A percentile compares a stretch with the other conserved stretches of the same genome.
Evolutionary conservation across 1,284 basidiomycete species (phyloP).

Genomic region (Cystobasidium sp.): DNA sequence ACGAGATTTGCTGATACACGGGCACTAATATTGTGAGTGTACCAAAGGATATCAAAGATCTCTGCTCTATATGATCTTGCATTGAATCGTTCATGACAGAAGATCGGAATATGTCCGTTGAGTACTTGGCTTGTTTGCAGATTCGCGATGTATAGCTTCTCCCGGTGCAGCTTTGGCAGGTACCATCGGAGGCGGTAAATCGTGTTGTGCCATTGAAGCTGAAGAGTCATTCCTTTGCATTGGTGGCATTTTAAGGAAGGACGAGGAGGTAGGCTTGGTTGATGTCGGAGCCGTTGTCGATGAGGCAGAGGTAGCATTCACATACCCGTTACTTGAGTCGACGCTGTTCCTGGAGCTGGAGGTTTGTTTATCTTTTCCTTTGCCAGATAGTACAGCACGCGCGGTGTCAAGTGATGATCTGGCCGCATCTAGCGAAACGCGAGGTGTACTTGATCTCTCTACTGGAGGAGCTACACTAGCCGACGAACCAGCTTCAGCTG

Average conservation of each 20-base stretch:
- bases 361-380: background rate
- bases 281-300: background rate
- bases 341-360: background rate
- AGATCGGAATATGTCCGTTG: constrained; percentile 29
- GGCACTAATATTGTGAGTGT: no score
- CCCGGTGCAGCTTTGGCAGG: constrained; percentile 26
- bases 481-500: background rate
- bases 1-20: no score
- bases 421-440: background rate
- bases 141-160: constrained; percentile 19
- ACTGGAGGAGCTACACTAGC: background rate
- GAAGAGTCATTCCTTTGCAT: constrained; percentile 42
- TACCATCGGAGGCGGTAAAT: constrained; percentile 31
- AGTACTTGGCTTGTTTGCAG: background rate
- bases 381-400: constrained; percentile 12
- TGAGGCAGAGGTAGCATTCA: background rate
- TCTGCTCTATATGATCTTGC: background rate
- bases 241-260: constrained; percentile 40
- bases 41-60: no score
- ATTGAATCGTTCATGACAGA: background rate
- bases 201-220: constrained; percentile 27
- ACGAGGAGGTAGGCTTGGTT: background rate
- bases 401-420: constrained; percentile 9
- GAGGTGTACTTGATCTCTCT: background rate
- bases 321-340: background rate